Conservation (phyloP, 129 eudicot genomes). For the Flaveria sonorensis region DNA sequence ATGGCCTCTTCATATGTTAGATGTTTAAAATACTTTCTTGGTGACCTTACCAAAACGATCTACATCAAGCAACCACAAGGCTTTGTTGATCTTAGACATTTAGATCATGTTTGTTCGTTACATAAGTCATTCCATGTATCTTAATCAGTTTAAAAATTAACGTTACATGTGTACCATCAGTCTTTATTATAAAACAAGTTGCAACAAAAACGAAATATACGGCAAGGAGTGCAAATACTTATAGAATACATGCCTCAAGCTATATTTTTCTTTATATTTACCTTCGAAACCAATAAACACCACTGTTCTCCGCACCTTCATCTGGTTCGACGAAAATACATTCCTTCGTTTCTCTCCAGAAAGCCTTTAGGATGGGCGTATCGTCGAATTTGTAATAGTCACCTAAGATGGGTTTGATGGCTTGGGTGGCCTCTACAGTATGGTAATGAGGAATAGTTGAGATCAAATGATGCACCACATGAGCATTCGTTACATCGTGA, state of each 20-base stretch:
- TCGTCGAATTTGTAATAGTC: background rate
- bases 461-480: background rate
- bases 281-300: background rate
- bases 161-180: background rate
- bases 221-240: background rate
- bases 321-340: background rate
- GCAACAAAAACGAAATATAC: background rate
- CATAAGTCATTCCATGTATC: too few relatives aligned
- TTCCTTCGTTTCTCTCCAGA: slow-evolving; percentile 3
- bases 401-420: background rate
- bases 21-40: too few relatives aligned
- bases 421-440: background rate
- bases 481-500: background rate
- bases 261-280: background rate
- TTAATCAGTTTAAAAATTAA: too few relatives aligned
- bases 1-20: too few relatives aligned
- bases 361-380: slow-evolving; percentile 4
- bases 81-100: too few relatives aligned
- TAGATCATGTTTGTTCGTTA: too few relatives aligned
- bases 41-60: too few relatives aligned
- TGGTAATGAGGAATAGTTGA: background rate
- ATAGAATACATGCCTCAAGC: background rate
- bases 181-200: too few relatives aligned
- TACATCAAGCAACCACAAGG: too few relatives aligned
- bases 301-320: background rate